phyloP scores from a whole-genome alignment of 352 stramenopile species.

The Thraustotheca clavata region DNA sequence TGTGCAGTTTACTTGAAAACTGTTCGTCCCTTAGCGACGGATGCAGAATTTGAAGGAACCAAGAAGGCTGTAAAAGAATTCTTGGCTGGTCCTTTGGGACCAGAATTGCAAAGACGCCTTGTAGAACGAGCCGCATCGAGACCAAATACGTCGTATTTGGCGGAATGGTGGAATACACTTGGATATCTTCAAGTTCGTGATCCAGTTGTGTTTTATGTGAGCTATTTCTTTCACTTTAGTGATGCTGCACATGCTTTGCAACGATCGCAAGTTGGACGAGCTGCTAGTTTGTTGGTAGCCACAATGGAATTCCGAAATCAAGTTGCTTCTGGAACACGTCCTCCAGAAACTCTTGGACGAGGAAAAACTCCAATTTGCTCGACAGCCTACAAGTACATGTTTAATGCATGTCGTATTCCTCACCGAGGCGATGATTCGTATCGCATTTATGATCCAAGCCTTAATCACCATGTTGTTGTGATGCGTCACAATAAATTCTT shows the following conservation, averaged over 20 bases:
- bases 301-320: slow-evolving; percentile 86
- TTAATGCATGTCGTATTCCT: slow-evolving; percentile 93
- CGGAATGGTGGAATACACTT: slow-evolving; percentile 74
- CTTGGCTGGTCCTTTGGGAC: slow-evolving; percentile 51
- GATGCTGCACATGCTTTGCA: slow-evolving; percentile 51
- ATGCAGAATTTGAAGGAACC: slow-evolving; percentile 56
- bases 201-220: slow-evolving; percentile 83
- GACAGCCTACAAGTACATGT: slow-evolving; percentile 92
- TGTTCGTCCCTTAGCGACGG: slow-evolving; percentile 69
- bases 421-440: slow-evolving; percentile 57
- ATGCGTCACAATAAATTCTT: slow-evolving; percentile 79
- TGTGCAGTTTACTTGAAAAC: slow-evolving; percentile 86
- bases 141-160: slow-evolving; percentile 55
- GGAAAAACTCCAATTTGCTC: slow-evolving; percentile 88
- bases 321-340: slow-evolving; percentile 74
- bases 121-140: slow-evolving; percentile 40
- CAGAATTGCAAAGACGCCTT: slow-evolving; percentile 70
- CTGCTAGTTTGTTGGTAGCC: slow-evolving; percentile 76
- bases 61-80: slow-evolving; percentile 67
- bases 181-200: slow-evolving; percentile 71
- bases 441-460: slow-evolving; percentile 84
- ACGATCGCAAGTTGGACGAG: slow-evolving; percentile 50
- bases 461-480: slow-evolving; percentile 84
- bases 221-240: slow-evolving; percentile 85
- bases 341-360: slow-evolving; percentile 82